phyloP scores from a whole-genome alignment of 352 stramenopile genomes.

The Phytophthora citricola region DNA sequence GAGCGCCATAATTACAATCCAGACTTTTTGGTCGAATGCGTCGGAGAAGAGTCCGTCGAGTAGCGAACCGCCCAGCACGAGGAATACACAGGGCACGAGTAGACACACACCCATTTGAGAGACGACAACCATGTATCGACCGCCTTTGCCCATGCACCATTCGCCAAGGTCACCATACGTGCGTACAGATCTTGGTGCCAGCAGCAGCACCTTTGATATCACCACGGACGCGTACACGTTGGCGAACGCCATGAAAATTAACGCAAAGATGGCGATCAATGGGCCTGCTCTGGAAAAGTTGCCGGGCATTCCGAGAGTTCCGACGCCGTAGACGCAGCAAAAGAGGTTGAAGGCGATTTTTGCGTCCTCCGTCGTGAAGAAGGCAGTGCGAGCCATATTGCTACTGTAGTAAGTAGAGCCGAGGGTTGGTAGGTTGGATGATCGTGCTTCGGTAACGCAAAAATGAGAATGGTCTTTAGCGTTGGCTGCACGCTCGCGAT shows the following conservation, averaged over 20 bases:
- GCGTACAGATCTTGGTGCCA: conserved; percentile 43
- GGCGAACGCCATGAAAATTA: conserved; percentile 53
- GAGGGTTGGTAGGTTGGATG: not conserved
- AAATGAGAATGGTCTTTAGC: not conserved
- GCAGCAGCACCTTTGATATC: conserved; percentile 52
- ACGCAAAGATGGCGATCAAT: conserved; percentile 32
- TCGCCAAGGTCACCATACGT: conserved; percentile 62
- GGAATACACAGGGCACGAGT: conserved; percentile 32
- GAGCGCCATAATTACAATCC: conserved; percentile 53
- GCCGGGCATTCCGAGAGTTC: conserved; percentile 54
- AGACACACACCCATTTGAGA: conserved; percentile 43
- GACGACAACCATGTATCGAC: conserved; percentile 40
- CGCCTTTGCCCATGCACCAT: conserved; percentile 49
- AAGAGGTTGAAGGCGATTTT: conserved; percentile 52
- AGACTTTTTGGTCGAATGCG: conserved; percentile 38
- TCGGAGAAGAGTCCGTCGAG: conserved; percentile 37
- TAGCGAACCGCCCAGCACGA: conserved; percentile 38
- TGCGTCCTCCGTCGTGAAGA: conserved; percentile 55
- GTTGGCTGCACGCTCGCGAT: not conserved
- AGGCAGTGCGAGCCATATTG: not conserved
- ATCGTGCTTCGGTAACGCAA: not conserved
- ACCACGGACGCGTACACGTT: conserved; percentile 51
- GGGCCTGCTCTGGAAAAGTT: conserved; percentile 53
- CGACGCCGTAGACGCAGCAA: conserved; percentile 55
- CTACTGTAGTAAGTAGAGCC: not conserved